Conservation (phyloP, 306 rosid genomes). For the Lathyrus oleraceus region DNA sequence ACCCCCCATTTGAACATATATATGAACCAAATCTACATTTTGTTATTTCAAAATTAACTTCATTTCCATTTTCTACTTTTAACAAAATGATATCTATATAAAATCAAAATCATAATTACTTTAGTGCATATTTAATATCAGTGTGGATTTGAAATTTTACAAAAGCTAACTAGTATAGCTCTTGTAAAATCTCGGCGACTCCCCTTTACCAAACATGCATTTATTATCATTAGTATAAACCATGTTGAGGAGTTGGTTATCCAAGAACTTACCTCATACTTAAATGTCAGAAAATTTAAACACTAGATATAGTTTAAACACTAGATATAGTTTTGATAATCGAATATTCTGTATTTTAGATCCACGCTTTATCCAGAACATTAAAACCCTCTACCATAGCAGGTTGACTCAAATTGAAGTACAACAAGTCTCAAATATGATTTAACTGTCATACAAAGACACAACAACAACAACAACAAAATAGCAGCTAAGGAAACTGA, state of each 20-base stretch:
- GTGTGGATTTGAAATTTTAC: too few relatives aligned
- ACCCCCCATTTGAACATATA: too few relatives aligned
- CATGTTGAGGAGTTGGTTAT: neutral
- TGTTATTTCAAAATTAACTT: neutral
- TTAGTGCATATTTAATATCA: too few relatives aligned
- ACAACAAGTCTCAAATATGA: slow-evolving; percentile 55
- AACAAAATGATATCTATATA: neutral
- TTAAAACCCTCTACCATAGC: slow-evolving; percentile 32
- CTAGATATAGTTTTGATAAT: neutral
- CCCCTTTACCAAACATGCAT: neutral
- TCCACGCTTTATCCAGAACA: slow-evolving; percentile 34
- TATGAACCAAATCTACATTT: neutral
- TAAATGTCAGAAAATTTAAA: neutral
- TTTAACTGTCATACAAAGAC: slow-evolving; percentile 52
- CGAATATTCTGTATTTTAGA: slow-evolving; percentile 27
- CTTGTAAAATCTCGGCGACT: too few relatives aligned
- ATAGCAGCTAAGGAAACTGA: slow-evolving; percentile 32
- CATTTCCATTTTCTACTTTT: neutral
- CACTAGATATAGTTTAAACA: neutral
- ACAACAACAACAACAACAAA: slow-evolving; percentile 16
- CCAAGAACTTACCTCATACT: neutral
- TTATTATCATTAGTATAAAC: neutral
- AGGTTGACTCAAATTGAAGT: slow-evolving; percentile 42
- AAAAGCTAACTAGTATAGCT: too few relatives aligned
- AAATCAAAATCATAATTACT: neutral